These are phyloP conservation scores for Stenogyne calaminthoides DNA, from an alignment of 305 asterid genomes.

Conservation along the genomic window DNA sequence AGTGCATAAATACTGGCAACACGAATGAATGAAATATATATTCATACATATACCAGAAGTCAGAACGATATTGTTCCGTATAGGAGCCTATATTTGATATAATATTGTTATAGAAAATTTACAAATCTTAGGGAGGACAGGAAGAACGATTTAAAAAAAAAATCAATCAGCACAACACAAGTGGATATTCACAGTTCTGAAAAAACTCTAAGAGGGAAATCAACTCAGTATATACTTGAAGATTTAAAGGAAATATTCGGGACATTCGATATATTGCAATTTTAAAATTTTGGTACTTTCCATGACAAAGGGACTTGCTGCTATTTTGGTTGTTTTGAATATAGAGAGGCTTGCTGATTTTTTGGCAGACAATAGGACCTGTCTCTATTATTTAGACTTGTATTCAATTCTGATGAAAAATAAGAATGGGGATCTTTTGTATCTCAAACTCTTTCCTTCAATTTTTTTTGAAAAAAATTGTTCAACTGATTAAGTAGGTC, in stretches of 20 bases:
- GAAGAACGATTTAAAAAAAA: not conserved
- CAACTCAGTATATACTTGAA: not conserved
- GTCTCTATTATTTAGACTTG: not conserved
- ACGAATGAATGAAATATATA: not conserved
- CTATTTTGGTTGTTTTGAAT: not conserved
- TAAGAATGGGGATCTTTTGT: not conserved
- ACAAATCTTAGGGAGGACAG: not conserved
- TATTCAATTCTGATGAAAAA: constrained; percentile 1
- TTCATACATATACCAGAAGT: not conserved
- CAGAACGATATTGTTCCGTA: not conserved
- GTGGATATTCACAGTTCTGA: constrained; percentile 3
- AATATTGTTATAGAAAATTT: not conserved
- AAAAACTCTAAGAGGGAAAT: not conserved
- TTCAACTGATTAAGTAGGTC: not conserved
- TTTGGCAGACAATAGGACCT: not conserved
- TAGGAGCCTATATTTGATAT: not conserved
- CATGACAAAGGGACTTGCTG: not conserved
- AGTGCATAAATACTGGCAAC: constrained; percentile 20
- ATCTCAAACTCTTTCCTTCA: not conserved
- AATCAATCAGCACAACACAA: not conserved
- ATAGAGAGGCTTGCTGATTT: not conserved
- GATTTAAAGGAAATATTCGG: not conserved
- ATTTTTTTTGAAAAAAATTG: no score
- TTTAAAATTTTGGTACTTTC: not conserved
- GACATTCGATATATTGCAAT: not conserved